Conservation (phyloP, 2,329 filamentous ascomycete genomes). For the Trichoderma oligosporum region DNA sequence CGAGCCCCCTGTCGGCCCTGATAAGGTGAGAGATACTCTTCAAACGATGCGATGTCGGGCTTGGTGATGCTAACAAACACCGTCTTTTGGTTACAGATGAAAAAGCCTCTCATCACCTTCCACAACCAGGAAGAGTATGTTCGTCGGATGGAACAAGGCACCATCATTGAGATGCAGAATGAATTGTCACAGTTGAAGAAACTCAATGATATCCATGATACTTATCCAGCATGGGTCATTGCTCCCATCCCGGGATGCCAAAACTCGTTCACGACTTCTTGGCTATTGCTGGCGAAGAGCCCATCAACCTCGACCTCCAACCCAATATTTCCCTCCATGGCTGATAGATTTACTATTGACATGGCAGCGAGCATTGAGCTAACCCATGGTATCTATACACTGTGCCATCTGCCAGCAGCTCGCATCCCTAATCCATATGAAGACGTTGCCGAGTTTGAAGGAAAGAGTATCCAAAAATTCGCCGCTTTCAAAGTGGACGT, state of each 20-base stretch:
- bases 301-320: constrained; percentile 24
- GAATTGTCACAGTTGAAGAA: constrained; percentile 27
- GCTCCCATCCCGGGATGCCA: constrained; percentile 30
- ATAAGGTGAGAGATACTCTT: background rate
- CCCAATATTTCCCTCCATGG: constrained; percentile 27
- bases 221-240: constrained; percentile 31
- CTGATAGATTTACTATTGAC: constrained; percentile 31
- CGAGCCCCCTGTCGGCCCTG: background rate
- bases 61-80: background rate
- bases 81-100: background rate
- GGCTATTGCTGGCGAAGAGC: constrained; percentile 31
- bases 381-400: constrained; percentile 25
- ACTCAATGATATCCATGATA: constrained; percentile 26
- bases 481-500: constrained; percentile 37
- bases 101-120: constrained; percentile 23
- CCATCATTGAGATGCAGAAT: constrained; percentile 35
- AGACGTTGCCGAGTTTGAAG: constrained; percentile 15
- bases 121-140: constrained; percentile 27
- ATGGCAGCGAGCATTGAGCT: constrained; percentile 25
- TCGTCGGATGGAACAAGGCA: constrained; percentile 31
- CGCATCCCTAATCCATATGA: constrained; percentile 34
- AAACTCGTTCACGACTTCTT: constrained; percentile 31
- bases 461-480: constrained; percentile 19
- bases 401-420: constrained; percentile 27
- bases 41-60: too few relatives aligned